Evolutionary conservation across 2,329 filamentous ascomycete genomes (phyloP), one percentile per base, ranked within the genome.

Genomic region (Fusarium sororula): DNA sequence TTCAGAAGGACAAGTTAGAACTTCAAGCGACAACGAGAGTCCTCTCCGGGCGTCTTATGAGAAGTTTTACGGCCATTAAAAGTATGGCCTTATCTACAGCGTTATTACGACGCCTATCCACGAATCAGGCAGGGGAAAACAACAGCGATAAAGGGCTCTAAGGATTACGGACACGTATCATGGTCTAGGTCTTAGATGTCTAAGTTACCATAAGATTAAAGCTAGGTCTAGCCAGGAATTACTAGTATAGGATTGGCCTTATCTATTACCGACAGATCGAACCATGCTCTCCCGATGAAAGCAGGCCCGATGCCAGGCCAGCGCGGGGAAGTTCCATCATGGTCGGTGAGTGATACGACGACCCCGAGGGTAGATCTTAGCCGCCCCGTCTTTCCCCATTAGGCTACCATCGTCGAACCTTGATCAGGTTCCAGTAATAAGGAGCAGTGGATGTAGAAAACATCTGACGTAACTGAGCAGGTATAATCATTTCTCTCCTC

Each of bases 361-460:
- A 38, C 50, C 13, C 50, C 50, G 13, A 38, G 50, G 18, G 50
- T 54, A 17, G 0, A 17, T 26, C 1, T 9, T 9, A 54, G 10
- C 50, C 32, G 50, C 32, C n/a, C n/a, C 50, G 30, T 22, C 50
- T 38, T 54, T 26, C 50, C 50, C 2, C 0, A 26, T 54, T 2
- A 12, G 50, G 50, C 13, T 26, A 26, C n/a, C 1, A 26, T 1
- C 5, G 4, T 26, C 32, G 5, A 17, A 3, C 0, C 5, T 22
- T 6, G 2, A 2, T 3, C 18, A 4, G 0, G 3, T 6, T 15
- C 0, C 1, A 51, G 12, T 0, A 2, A 0, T 0, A 24, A 7
- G 24, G 4, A 30, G n/a, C 0, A 22, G 50, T 53, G 32, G 7
- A 1, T 38, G 3, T 38, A 37, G 13, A 26, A 1, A 2, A 26